Evolutionary conservation across 495 filamentous ascomycete species (phyloP), one percentile per base, ranked within the genome.

Genomic region (Talaromyces trachyspermus): DNA sequence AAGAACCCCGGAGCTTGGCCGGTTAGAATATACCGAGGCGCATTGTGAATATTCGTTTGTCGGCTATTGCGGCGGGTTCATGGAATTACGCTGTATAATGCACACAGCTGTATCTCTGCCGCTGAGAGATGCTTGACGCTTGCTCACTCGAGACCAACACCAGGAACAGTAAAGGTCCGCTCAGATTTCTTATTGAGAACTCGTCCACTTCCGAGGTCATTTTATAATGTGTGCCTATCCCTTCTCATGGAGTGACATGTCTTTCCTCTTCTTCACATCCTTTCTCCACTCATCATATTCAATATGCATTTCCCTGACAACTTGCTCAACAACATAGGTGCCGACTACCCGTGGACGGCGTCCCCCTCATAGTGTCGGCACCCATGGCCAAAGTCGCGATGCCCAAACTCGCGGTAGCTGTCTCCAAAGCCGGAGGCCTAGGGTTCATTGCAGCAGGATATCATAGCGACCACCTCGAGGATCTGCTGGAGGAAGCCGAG

Each of bases 331-430:
- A 10, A 33, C 24, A 50, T 30, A 43, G 10, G 32, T 35, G 32
- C 12, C 26, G 49, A 46, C 29, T 85, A 83, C 55, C 76, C 83
- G 54, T 86, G 80, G 77, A 74, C 63, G 25, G 50, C 62, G n/a
- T 43, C 59, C 2, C 84, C 85, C 61, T 88, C 29, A 69, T 89
- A 22, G 63, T 73, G 36, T 62, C 64, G 17, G 84, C 83, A 1
- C 85, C 85, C 2, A 87, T 88, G 83, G 72, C 79, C 15, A 62
- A 79, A 35, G 78, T 86, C 47, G 65, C 84, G 10, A 70, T 75
- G 6, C 64, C 78, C 7, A 56, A 60, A 24, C 69, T 86, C 4
- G 64, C 81, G 3, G 54, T 70, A n/a, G 75, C 70, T 26, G 69
- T 87, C 9, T 77, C 76, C 17, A 69, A 69, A 49, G 84, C 85